Percentiles rank a stretch among this genome's conserved stretches.
These are phyloP conservation scores for Heritiera fomes DNA, from an alignment of 345 rosid genomes.

Conservation along the genomic window DNA sequence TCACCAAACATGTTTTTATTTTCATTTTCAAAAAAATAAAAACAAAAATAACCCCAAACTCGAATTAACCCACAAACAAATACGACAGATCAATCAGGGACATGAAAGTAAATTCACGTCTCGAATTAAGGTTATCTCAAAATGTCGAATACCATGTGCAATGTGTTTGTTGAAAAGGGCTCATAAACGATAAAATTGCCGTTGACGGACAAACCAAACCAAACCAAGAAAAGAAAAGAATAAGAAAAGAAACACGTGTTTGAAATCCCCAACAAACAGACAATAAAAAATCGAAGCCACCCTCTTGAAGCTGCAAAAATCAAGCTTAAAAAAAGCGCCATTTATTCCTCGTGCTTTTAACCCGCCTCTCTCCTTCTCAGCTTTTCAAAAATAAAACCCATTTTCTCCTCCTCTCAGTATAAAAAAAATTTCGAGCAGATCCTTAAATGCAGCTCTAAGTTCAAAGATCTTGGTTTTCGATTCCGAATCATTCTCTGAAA, in stretches of 20 bases:
- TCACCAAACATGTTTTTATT: too few species aligned
- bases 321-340: conserved; percentile 27
- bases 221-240: not conserved
- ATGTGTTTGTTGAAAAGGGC: not conserved
- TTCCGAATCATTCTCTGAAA: conserved; percentile 1
- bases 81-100: not conserved
- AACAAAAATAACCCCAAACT: too few species aligned
- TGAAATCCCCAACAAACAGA: conserved; percentile 15
- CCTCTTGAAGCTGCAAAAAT: conserved; percentile 27
- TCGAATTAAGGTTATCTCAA: not conserved
- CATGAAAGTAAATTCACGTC: not conserved
- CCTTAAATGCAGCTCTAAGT: conserved; percentile 11
- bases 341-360: conserved; percentile 55
- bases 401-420: not conserved
- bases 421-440: not conserved
- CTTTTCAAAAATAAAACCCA: not conserved
- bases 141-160: not conserved
- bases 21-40: too few species aligned
- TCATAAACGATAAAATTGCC: conserved; percentile 19
- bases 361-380: not conserved
- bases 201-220: conserved; percentile 4
- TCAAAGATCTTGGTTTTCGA: not conserved
- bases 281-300: not conserved
- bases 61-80: not conserved
- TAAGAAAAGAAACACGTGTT: conserved; percentile 44